Percentiles rank a stretch among this genome's conserved stretches.
These are phyloP conservation scores for Dunaliella primolecta DNA, from an alignment of 139 green algal genomes.

Conservation along the genomic window DNA sequence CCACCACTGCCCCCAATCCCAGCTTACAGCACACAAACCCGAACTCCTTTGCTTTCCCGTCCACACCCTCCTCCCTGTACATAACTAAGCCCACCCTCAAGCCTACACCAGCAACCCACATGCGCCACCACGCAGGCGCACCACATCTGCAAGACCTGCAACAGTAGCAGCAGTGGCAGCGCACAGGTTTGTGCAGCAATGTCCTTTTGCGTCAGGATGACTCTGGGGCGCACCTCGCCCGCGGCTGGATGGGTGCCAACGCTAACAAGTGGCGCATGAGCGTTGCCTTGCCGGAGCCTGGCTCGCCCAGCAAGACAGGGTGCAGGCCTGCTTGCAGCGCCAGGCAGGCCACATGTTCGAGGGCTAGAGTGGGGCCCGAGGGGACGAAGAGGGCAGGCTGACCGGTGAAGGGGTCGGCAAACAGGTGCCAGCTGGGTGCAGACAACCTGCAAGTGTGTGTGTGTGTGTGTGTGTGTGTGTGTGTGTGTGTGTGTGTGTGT, in stretches of 20 bases:
- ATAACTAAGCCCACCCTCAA: too few relatives aligned
- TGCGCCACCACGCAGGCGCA: too few relatives aligned
- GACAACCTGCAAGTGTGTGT: not conserved
- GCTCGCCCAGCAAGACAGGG: constrained; percentile 29
- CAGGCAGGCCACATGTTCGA: constrained; percentile 28
- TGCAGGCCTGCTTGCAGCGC: constrained; percentile 22
- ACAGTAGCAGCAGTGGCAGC: too few relatives aligned
- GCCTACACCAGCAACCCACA: too few relatives aligned
- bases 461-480: not conserved
- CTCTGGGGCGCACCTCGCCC: not conserved
- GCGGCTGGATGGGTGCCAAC: not conserved
- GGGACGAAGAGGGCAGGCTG: constrained; percentile 30
- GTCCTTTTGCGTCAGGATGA: too few relatives aligned
- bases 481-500: not conserved
- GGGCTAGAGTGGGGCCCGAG: constrained; percentile 3
- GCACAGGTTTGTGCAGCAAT: too few relatives aligned
- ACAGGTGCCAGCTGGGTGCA: constrained; percentile 25
- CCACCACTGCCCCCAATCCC: too few relatives aligned
- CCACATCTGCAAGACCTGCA: too few relatives aligned
- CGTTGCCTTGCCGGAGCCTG: constrained; percentile 25
- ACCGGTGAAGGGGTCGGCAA: constrained; percentile 8
- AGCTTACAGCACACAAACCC: too few relatives aligned
- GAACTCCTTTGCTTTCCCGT: too few relatives aligned
- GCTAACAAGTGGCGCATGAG: constrained; percentile 35
- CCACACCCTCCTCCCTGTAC: too few relatives aligned